Conservation (phyloP, 306 rosid species). For the Lotus japonicus region DNA sequence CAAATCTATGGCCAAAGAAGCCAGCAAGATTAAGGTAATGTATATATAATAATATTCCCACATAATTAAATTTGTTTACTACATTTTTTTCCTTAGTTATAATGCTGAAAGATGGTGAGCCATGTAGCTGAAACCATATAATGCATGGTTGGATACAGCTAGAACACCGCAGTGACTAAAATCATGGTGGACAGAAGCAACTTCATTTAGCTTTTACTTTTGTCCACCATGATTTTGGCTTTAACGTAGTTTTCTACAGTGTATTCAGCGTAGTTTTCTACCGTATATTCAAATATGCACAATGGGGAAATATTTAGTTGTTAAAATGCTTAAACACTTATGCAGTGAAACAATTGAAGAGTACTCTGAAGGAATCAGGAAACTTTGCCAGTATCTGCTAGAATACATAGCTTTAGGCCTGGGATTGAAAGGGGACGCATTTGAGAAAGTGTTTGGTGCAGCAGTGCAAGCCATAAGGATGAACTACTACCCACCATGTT, state of each 20-base stretch:
- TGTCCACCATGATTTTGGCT: no score
- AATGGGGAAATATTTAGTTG: no score
- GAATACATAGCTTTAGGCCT: constrained; percentile 65
- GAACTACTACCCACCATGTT: constrained; percentile 94
- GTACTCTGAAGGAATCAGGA: constrained; percentile 65
- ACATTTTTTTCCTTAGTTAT: not conserved
- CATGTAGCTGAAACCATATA: no score
- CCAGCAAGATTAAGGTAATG: constrained; percentile 67
- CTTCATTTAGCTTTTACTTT: no score
- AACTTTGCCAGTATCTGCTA: constrained; percentile 56
- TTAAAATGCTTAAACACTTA: not conserved
- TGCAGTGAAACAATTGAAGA: constrained; percentile 73
- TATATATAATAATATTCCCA: no score
- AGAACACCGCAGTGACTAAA: no score
- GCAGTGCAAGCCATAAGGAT: constrained; percentile 93
- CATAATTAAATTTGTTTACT: not conserved
- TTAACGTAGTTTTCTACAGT: no score
- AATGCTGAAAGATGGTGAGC: not conserved
- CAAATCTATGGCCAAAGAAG: constrained; percentile 74
- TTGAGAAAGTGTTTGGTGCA: constrained; percentile 70
- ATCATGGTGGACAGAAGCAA: no score
- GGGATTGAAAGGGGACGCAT: constrained; percentile 41
- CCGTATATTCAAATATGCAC: no score
- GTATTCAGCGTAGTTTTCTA: no score
- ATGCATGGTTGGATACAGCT: no score